Conservation (phyloP, 2,329 filamentous ascomycete genomes). For the Madurella mycetomatis region DNA sequence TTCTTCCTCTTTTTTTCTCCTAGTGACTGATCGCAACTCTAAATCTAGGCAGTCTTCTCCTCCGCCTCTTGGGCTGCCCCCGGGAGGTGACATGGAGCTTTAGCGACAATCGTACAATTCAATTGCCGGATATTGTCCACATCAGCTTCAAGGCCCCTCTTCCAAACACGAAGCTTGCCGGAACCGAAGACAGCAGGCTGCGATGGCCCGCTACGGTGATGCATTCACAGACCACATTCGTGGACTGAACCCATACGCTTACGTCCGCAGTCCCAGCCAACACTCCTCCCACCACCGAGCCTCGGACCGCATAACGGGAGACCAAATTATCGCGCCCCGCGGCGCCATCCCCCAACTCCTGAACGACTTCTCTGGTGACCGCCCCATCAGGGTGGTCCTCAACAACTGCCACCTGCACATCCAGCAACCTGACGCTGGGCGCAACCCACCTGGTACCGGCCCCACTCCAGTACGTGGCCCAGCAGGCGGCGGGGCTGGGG, state of each 20-base stretch:
- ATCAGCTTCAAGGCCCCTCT: neutral
- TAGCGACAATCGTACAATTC: neutral
- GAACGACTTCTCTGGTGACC: slow-evolving; percentile 5
- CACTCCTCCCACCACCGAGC: neutral
- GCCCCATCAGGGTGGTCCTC: slow-evolving; percentile 17
- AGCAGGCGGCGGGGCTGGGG: no score
- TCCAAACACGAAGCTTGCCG: neutral
- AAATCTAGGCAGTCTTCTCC: neutral
- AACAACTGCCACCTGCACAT: slow-evolving; percentile 16
- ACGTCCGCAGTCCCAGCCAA: slow-evolving; percentile 6
- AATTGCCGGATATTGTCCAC: neutral
- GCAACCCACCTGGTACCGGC: neutral
- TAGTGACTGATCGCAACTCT: neutral
- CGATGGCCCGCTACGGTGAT: slow-evolving; percentile 9
- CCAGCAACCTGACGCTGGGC: slow-evolving; percentile 6
- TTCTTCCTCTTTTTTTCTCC: neutral
- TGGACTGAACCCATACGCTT: neutral
- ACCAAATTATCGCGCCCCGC: neutral
- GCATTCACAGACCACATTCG: slow-evolving; percentile 8
- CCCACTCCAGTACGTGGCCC: neutral
- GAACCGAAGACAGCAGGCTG: neutral
- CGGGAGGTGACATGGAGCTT: neutral
- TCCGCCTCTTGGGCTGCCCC: neutral
- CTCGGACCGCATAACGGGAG: neutral
- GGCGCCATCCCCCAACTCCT: neutral